Percentiles rank a stretch among this genome's conserved stretches.
These are phyloP conservation scores for Hypoxylon fragiforme DNA, from an alignment of 495 filamentous ascomycete genomes.

Conservation along the genomic window DNA sequence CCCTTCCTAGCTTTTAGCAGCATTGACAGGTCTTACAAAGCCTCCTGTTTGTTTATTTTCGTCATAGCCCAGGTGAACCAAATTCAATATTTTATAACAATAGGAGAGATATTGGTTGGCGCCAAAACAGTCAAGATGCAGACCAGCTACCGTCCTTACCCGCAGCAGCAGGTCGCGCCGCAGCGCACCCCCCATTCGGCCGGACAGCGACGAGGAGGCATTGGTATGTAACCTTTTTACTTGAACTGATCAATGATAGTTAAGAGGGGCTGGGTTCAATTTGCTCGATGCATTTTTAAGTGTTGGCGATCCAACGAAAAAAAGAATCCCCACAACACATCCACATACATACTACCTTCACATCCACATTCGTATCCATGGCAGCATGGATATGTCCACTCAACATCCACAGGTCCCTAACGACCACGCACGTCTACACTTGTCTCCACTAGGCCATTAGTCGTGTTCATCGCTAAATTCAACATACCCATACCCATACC, in stretches of 20 bases:
- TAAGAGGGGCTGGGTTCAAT: too few relatives aligned
- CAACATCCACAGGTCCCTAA: not conserved
- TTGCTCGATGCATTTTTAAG: constrained; percentile 18
- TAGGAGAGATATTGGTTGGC: not conserved
- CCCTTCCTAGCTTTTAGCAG: too few relatives aligned
- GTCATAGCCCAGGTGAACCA: too few relatives aligned
- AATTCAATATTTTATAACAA: constrained; percentile 1
- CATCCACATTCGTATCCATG: constrained; percentile 16
- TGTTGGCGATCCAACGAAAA: constrained; percentile 16
- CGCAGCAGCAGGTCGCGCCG: constrained; percentile 44
- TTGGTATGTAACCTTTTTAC: constrained; percentile 45
- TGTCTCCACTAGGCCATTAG: constrained; percentile 31
- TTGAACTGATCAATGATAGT: constrained; percentile 6
- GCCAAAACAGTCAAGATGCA: constrained; percentile 46
- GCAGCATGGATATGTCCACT: not conserved
- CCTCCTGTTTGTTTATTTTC: too few relatives aligned
- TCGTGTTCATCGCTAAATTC: constrained; percentile 10
- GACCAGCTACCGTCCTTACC: constrained; percentile 51
- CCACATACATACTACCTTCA: constrained; percentile 4
- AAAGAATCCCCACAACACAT: constrained; percentile 8
- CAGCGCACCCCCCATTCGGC: constrained; percentile 44
- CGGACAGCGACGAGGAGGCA: constrained; percentile 49
- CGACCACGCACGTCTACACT: constrained; percentile 7
- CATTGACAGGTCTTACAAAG: constrained; percentile 34
- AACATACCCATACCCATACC: too few relatives aligned